Percentiles rank a stretch among this genome's conserved stretches.
These are phyloP conservation scores for Polytrichum formosum DNA, from an alignment of 225 moss, liverwort and hornwort species.

Conservation along the genomic window DNA sequence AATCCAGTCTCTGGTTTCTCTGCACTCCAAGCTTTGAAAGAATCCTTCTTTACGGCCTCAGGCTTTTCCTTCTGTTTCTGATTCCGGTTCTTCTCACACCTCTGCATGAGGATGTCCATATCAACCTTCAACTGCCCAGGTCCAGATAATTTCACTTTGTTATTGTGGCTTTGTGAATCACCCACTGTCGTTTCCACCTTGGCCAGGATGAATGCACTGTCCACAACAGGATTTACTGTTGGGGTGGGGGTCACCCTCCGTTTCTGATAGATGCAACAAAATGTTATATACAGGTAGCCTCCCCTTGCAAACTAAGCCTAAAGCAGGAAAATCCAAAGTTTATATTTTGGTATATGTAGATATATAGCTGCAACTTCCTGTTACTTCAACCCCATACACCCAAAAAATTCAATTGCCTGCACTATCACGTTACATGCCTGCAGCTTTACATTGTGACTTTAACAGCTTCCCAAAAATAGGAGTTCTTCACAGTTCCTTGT, in stretches of 20 bases:
- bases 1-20: conserved; percentile 38
- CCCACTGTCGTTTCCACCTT: conserved; percentile 49
- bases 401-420: background rate
- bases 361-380: no score
- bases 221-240: conserved; percentile 59
- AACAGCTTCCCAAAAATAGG: no score
- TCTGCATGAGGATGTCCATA: conserved; percentile 72
- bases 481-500: no score
- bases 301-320: no score
- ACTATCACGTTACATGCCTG: background rate
- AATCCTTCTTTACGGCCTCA: conserved; percentile 36
- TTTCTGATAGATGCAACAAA: conserved; percentile 27
- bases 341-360: no score
- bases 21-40: conserved; percentile 34
- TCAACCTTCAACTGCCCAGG: conserved; percentile 66
- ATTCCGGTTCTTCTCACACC: conserved; percentile 60
- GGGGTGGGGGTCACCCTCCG: conserved; percentile 69
- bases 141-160: conserved; percentile 52
- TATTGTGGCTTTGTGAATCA: conserved; percentile 36
- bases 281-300: no score
- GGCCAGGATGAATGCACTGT: conserved; percentile 64
- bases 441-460: no score
- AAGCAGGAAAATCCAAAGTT: no score
- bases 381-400: no score
- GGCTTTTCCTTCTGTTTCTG: conserved; percentile 63